Percentiles rank a stretch among this genome's conserved stretches.
phyloP scores from a whole-genome alignment of 2,329 filamentous ascomycete species.

The Colletotrichum plurivorum region DNA sequence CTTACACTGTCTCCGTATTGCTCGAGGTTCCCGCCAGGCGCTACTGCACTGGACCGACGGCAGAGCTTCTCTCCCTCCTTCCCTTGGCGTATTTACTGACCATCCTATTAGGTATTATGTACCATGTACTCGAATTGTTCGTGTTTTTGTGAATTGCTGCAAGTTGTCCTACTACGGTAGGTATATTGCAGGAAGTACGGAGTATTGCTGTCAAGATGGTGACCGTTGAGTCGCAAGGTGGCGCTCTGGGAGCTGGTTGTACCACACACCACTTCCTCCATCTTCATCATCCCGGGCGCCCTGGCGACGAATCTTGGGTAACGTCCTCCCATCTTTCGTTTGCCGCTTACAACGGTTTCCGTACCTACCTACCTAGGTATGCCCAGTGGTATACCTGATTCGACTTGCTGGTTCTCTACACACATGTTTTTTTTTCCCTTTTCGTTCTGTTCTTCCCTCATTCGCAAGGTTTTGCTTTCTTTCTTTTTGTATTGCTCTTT shows the following conservation, averaged over 20 bases:
- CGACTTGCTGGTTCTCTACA: too few species aligned
- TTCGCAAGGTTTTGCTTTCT: too few species aligned
- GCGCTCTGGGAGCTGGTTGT: slow-evolving; percentile 10
- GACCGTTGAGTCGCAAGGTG: slow-evolving; percentile 1
- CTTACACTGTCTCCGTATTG: slow-evolving; percentile 24
- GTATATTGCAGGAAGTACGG: too few species aligned
- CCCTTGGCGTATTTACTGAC: background rate
- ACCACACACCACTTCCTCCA: slow-evolving; percentile 2
- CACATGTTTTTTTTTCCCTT: background rate
- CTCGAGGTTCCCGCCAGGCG: background rate
- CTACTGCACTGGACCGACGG: slow-evolving; percentile 1
- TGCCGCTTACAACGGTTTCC: background rate
- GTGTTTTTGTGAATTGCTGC: too few species aligned
- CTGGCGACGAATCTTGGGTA: slow-evolving; percentile 19
- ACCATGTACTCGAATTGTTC: too few species aligned
- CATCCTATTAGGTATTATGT: background rate
- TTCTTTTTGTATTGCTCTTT: background rate
- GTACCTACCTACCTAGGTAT: background rate
- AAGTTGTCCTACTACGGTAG: too few species aligned
- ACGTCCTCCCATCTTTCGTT: slow-evolving; percentile 2
- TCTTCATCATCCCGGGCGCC: background rate
- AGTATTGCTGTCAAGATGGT: background rate
- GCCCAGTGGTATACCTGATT: background rate
- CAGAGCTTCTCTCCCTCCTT: background rate
- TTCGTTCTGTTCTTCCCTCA: background rate